Conservation (phyloP, 768 basidiomycete genomes). For the Cystofilobasidium ferigula region DNA sequence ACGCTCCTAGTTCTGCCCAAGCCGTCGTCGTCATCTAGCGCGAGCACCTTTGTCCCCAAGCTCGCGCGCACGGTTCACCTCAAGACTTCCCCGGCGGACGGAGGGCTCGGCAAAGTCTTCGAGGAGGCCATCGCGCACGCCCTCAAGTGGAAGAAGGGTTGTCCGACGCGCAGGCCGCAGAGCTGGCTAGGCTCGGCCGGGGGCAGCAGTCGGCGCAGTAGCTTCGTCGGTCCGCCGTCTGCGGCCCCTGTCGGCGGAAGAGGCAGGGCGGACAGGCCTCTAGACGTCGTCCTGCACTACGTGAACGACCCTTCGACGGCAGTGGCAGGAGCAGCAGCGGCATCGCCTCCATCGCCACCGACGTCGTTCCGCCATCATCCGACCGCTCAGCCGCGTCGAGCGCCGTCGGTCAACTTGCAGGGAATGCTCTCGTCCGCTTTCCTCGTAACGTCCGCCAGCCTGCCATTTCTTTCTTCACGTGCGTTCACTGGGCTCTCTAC, state of each 20-base stretch:
- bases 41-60: too few relatives aligned
- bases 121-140: not conserved
- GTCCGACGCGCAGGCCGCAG: not conserved
- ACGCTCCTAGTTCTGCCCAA: not conserved
- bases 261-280: not conserved
- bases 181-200: not conserved
- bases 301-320: not conserved
- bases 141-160: conserved; percentile 1
- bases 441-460: not conserved
- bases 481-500: not conserved
- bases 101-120: not conserved
- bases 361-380: not conserved
- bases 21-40: too few relatives aligned
- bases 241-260: too few relatives aligned
- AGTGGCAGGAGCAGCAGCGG: not conserved
- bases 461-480: not conserved
- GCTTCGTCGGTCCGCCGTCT: not conserved
- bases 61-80: not conserved
- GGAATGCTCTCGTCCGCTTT: conserved; percentile 1
- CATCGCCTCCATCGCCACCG: not conserved
- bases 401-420: not conserved
- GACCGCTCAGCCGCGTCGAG: not conserved
- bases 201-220: not conserved
- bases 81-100: not conserved
- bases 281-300: conserved; percentile 13